phyloP scores from a whole-genome alignment of 805 yeast genomes.

The Yamadazyma insecticola region DNA sequence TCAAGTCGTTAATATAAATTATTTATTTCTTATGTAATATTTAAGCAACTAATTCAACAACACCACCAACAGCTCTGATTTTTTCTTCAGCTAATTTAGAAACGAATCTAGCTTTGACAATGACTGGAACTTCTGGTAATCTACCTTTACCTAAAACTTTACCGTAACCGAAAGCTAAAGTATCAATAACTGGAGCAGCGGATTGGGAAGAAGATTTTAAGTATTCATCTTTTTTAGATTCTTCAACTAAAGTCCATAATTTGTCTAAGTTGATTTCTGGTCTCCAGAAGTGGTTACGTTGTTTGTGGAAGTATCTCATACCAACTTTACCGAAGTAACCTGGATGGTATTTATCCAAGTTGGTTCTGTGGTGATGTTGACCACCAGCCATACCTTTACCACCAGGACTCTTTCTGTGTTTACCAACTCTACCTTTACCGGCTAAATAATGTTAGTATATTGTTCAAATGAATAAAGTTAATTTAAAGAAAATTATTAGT shows the following conservation, averaged over 20 bases:
- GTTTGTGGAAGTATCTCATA: slow-evolving; percentile 99
- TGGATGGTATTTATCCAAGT: slow-evolving; percentile 99
- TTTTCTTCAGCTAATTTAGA: slow-evolving; percentile 99
- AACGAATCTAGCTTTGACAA: slow-evolving; percentile 99
- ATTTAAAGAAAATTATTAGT: too few relatives aligned
- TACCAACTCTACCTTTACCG: slow-evolving; percentile 99
- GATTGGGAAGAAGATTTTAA: slow-evolving; percentile 76
- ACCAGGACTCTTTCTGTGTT: slow-evolving; percentile 99
- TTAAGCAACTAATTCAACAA: slow-evolving; percentile 98
- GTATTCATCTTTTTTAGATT: slow-evolving; percentile 91
- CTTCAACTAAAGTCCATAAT: slow-evolving; percentile 95
- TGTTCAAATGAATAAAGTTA: not conserved
- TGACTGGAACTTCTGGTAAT: slow-evolving; percentile 96
- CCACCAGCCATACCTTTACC: slow-evolving; percentile 99
- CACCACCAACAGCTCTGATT: slow-evolving; percentile 99
- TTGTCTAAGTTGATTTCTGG: slow-evolving; percentile 98
- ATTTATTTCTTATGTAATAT: slow-evolving; percentile 2
- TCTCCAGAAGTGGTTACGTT: slow-evolving; percentile 91
- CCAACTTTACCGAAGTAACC: slow-evolving; percentile 99
- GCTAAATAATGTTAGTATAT: slow-evolving; percentile 51
- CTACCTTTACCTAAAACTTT: slow-evolving; percentile 99
- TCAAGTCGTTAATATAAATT: not conserved
- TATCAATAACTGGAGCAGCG: slow-evolving; percentile 98
- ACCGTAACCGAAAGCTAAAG: slow-evolving; percentile 99
- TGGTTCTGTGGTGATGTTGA: slow-evolving; percentile 99